A percentile compares a stretch with the other conserved stretches of the same genome.
phyloP scores from a whole-genome alignment of 768 basidiomycete species.

The Lenzites betulinus region DNA sequence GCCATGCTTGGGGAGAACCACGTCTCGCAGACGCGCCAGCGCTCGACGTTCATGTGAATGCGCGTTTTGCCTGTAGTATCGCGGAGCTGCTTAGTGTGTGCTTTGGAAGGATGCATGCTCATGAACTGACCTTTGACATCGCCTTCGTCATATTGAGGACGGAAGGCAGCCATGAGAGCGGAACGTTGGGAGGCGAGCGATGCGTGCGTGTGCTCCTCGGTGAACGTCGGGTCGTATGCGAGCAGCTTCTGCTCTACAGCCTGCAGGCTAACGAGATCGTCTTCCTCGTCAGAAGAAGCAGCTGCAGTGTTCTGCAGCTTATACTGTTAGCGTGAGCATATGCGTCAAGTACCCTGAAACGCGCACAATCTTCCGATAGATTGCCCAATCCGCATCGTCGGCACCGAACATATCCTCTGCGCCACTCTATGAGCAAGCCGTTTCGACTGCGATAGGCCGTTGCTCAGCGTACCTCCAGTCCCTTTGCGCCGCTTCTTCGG shows the following conservation, averaged over 20 bases:
- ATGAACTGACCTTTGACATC: conserved; percentile 56
- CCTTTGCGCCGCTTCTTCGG: conserved; percentile 85
- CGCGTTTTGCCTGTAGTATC: conserved; percentile 55
- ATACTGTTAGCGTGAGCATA: background rate
- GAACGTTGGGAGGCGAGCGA: conserved; percentile 76
- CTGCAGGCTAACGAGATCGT: conserved; percentile 70
- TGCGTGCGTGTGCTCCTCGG: conserved; percentile 76
- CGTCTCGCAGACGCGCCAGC: conserved; percentile 89
- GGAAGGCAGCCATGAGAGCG: conserved; percentile 84
- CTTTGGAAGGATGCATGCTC: background rate
- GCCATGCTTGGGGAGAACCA: conserved; percentile 95
- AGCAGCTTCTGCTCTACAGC: conserved; percentile 81
- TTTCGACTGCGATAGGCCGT: too few relatives aligned
- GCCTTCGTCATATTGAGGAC: conserved; percentile 75
- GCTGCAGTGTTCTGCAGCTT: conserved; percentile 60
- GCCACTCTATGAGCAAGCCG: background rate
- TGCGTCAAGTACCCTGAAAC: background rate
- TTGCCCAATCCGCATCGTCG: conserved; percentile 95
- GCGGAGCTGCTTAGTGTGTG: background rate
- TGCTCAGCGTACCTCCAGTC: conserved; percentile 59
- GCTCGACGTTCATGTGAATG: conserved; percentile 87
- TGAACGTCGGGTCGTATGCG: conserved; percentile 83
- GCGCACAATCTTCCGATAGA: conserved; percentile 93
- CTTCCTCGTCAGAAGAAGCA: conserved; percentile 88
- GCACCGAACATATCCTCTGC: conserved; percentile 91